A percentile compares a stretch with the other conserved stretches of the same genome.
Conservation (phyloP, 2,329 filamentous ascomycete species). For the Zymoseptoria ardabiliae region DNA sequence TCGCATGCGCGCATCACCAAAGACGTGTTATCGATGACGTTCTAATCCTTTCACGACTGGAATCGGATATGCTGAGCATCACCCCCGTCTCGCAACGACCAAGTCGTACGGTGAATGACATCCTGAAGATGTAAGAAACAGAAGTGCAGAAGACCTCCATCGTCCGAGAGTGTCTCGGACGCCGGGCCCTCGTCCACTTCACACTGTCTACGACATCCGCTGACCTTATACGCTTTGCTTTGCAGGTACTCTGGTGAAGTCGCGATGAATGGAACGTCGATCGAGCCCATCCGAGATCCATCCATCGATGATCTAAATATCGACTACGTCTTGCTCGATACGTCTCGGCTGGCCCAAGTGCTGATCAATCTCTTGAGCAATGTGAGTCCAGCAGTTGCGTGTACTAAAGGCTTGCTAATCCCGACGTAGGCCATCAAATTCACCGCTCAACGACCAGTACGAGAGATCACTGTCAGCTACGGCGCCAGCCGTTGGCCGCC, state of each 20-base stretch:
- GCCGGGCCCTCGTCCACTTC: too few species aligned
- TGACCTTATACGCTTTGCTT: too few species aligned
- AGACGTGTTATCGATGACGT: slow-evolving; percentile 42
- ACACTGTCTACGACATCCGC: too few species aligned
- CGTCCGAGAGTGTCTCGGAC: too few species aligned
- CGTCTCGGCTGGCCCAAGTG: slow-evolving; percentile 26
- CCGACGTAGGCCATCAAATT: slow-evolving; percentile 2
- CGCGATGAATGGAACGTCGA: slow-evolving; percentile 28
- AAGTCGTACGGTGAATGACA: slow-evolving; percentile 27
- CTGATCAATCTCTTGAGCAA: slow-evolving; percentile 33
- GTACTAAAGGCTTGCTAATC: background rate
- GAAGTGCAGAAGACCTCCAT: too few species aligned
- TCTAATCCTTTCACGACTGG: slow-evolving; percentile 36
- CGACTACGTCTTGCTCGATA: slow-evolving; percentile 26
- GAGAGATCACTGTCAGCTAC: slow-evolving; percentile 8
- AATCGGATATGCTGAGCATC: slow-evolving; percentile 30
- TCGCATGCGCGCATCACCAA: slow-evolving; percentile 25
- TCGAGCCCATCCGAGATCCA: slow-evolving; percentile 4
- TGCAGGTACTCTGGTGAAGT: slow-evolving; percentile 29
- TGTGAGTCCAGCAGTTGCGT: slow-evolving; percentile 32
- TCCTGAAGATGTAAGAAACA: slow-evolving; percentile 27
- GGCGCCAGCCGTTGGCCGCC: slow-evolving; percentile 4
- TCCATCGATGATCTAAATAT: slow-evolving; percentile 4
- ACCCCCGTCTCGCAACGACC: slow-evolving; percentile 32
- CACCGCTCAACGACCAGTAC: background rate